Conservation (phyloP, 2,329 filamentous ascomycete genomes). For the Phaeosphaeriaceae sp. region DNA sequence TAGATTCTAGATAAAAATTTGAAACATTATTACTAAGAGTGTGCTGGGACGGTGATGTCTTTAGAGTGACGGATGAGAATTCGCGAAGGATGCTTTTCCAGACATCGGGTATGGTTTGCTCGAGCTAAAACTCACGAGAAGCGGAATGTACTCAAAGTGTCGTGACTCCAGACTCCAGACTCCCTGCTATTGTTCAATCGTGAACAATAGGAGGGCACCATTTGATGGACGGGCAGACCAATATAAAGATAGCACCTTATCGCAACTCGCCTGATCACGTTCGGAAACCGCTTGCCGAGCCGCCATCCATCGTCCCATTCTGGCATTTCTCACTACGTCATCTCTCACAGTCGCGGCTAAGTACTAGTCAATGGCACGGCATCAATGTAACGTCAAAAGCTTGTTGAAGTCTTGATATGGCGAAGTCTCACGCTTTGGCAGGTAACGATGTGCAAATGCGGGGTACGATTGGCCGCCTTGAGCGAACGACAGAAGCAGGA, state of each 20-base stretch:
- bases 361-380: background rate
- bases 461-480: conserved; percentile 13
- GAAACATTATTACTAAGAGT: background rate
- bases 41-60: background rate
- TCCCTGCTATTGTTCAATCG: too few species aligned
- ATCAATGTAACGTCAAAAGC: conserved; percentile 31
- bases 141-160: too few species aligned
- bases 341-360: background rate
- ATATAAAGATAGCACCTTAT: too few species aligned
- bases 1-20: conserved; percentile 1
- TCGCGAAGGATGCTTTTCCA: too few species aligned
- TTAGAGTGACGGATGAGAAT: too few species aligned
- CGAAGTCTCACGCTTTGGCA: background rate
- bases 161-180: too few species aligned
- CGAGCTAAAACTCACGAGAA: too few species aligned
- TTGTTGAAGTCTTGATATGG: conserved; percentile 10
- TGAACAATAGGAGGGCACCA: too few species aligned
- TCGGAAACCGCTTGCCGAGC: background rate
- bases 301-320: background rate
- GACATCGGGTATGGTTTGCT: too few species aligned
- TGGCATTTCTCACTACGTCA: conserved; percentile 1
- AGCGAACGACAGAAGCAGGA: background rate
- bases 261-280: background rate
- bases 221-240: too few species aligned
- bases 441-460: conserved; percentile 18